Base-by-base conservation (phyloP, 441 rosid genomes). In the Jatropha podagrica region DNA sequence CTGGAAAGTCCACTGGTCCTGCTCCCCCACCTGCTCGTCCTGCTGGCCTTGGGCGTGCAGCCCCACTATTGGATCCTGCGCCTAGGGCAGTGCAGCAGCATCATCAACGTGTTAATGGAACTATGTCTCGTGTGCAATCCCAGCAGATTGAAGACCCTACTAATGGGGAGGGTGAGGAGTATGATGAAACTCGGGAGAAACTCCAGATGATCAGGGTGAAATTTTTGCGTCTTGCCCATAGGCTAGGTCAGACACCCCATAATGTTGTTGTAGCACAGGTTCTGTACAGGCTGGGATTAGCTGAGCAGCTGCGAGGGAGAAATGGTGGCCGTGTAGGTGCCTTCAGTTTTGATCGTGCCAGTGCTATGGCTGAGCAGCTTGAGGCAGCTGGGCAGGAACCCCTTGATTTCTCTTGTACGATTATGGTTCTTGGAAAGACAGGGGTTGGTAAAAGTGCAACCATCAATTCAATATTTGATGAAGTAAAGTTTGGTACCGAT, bases 361-460 rank as follows among this genome's bases (percentile, higher is more conserved):
- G 98, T 85, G 95, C 98, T 68, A 91, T 91, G 98, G 98, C 99
- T 63, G 98, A 90, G 83, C 95, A 93, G 84, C 95, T 93, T 42
- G 99, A 96, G 85, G 93, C 94, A 23, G 89, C 92, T 58, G 97
- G 95, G 68, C 93, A 90, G 84, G 99, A 91, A 68, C 93, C 98
- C 59, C 97, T 96, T 81, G 95, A 93, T 87, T 93, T 93, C 81
- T 91, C 98, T 54, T 95, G 99, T 86, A 95, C 97, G 12, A 92
- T 96, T 65, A 93, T 96, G 99, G 97, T 96, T 72, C 91, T 96
- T 9, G 99, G 98, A 71, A 95, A 95, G 87, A 87, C 91, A 1
- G 99, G 99, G 56, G 97, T 92, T 72, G 99, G 99, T 71, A 95
- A 95, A 86, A 96, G 97, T 82, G 97, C 99, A 52, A 96, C 99